Base-by-base conservation (phyloP, 306 rosid genomes). In the Comarum palustre region DNA sequence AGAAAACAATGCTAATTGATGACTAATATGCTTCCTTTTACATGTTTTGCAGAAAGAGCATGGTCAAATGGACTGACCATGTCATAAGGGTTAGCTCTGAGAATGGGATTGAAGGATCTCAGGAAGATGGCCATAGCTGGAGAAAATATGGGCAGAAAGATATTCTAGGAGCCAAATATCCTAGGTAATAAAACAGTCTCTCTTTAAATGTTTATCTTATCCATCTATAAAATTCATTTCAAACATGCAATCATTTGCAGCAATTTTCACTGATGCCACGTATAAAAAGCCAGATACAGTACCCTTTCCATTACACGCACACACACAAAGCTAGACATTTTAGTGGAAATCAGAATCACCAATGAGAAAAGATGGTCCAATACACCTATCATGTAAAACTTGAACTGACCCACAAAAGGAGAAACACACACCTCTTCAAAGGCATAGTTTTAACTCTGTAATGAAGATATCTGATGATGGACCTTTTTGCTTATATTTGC, bases 71-170 rank as follows among this genome's bases (percentile, higher is more conserved):
- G 88, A 86, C 85, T 59, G 84, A 87, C 58, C 89, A 77, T 38
- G 85, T 72, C 42, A 41, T 84, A 62, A 89, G 82, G 82, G 85
- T 86, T 43, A 86, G 47, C 81, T 78, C 88, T 5, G 89, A 85
- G 72, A 86, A 71, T 47, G 89, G 89, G 55, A 50, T 86, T 36
- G 97, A 89, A 78, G 92, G 90, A 45, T 78, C 94, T 54, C 84
- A 76, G 0, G 88, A 84, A 25, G 97, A 92, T 65, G 97, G 96
- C 65, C 85, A 71, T 57, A 81, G 81, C 78, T 92, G 97, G 97
- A 88, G 97, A 88, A 92, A 92, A 80, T 92, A 92, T 39, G 97
- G 97, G 55, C 97, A 92, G 75, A 92, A 92, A 74, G 92, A 92
- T 76, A 92, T 92, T 74, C 89, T 92, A 2, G 89, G 92, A 66